phyloP scores from a whole-genome alignment of 345 rosid genomes.

The Acer yangbiense region DNA sequence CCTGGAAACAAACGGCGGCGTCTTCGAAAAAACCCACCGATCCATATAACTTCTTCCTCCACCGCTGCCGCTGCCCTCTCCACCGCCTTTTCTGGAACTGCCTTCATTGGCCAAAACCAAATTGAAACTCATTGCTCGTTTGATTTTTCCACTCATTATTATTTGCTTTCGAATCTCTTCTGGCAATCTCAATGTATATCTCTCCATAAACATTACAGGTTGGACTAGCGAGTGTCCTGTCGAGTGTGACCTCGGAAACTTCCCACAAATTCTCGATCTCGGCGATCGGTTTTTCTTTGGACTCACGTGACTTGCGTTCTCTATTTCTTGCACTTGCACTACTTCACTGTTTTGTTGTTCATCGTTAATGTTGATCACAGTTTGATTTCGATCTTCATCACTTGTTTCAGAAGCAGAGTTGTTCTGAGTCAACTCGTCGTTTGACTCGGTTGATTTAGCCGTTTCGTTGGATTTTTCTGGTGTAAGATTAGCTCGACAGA shows the following conservation, averaged over 20 bases:
- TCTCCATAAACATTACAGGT: slow-evolving; percentile 32
- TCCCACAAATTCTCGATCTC: slow-evolving; percentile 25
- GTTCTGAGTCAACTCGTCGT: slow-evolving; percentile 13
- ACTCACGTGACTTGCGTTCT: not conserved
- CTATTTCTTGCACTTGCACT: slow-evolving; percentile 9
- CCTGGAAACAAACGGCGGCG: slow-evolving; percentile 31
- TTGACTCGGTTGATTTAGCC: slow-evolving; percentile 3
- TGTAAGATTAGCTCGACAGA: slow-evolving; percentile 54
- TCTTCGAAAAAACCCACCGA: slow-evolving; percentile 27
- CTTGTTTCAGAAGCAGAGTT: not conserved
- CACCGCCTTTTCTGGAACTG: slow-evolving; percentile 26
- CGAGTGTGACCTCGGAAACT: slow-evolving; percentile 53
- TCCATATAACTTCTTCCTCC: slow-evolving; percentile 21
- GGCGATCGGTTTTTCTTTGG: not conserved
- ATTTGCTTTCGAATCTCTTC: slow-evolving; percentile 43
- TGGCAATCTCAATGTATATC: slow-evolving; percentile 52
- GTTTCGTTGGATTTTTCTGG: slow-evolving; percentile 21
- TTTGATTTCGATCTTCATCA: slow-evolving; percentile 19
- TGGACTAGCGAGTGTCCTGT: slow-evolving; percentile 56
- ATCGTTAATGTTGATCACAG: slow-evolving; percentile 32
- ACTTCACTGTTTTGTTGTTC: slow-evolving; percentile 17
- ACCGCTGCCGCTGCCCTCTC: slow-evolving; percentile 29
- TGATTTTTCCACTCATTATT: slow-evolving; percentile 30
- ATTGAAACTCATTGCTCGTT: slow-evolving; percentile 47
- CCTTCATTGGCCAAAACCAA: slow-evolving; percentile 31